A percentile compares a stretch with the other conserved stretches of the same genome.
Evolutionary conservation across 495 filamentous ascomycete species (phyloP).

Genomic region (Hypoxylon fuscum): DNA sequence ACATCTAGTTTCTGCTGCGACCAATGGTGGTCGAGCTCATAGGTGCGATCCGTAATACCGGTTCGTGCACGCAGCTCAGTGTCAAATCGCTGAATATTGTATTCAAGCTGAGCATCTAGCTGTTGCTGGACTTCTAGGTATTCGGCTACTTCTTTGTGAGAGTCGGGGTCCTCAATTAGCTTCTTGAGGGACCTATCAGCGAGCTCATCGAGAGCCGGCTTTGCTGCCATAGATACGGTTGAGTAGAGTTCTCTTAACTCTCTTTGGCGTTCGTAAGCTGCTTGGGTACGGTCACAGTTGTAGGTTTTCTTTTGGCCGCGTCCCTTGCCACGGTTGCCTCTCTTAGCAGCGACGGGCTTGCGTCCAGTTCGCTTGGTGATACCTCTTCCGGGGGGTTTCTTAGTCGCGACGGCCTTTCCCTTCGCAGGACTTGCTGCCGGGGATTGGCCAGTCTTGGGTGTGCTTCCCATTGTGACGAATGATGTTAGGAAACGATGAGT

Average conservation of each 20-base stretch:
- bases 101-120: slow-evolving; percentile 43
- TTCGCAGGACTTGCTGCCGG: slow-evolving; percentile 46
- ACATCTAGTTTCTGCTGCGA: slow-evolving; percentile 34
- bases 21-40: slow-evolving; percentile 17
- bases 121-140: slow-evolving; percentile 39
- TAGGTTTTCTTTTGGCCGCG: slow-evolving; percentile 57
- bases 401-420: slow-evolving; percentile 36
- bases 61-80: slow-evolving; percentile 21
- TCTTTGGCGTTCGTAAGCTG: slow-evolving; percentile 56
- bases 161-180: slow-evolving; percentile 43
- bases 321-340: slow-evolving; percentile 44
- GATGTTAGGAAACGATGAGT: slow-evolving; percentile 7
- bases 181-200: slow-evolving; percentile 51
- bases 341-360: slow-evolving; percentile 47
- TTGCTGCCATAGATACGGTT: slow-evolving; percentile 48
- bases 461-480: slow-evolving; percentile 43
- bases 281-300: slow-evolving; percentile 50
- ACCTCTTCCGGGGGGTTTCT: slow-evolving; percentile 35
- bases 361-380: slow-evolving; percentile 39
- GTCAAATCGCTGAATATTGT: slow-evolving; percentile 28
- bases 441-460: slow-evolving; percentile 40
- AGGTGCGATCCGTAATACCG: slow-evolving; percentile 25
- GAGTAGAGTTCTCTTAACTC: slow-evolving; percentile 52
- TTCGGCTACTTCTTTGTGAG: slow-evolving; percentile 46
- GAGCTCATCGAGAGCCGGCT: slow-evolving; percentile 54